Evolutionary conservation across 2,329 filamentous ascomycete genomes (phyloP).

Genomic region (Fusarium drepaniforme): DNA sequence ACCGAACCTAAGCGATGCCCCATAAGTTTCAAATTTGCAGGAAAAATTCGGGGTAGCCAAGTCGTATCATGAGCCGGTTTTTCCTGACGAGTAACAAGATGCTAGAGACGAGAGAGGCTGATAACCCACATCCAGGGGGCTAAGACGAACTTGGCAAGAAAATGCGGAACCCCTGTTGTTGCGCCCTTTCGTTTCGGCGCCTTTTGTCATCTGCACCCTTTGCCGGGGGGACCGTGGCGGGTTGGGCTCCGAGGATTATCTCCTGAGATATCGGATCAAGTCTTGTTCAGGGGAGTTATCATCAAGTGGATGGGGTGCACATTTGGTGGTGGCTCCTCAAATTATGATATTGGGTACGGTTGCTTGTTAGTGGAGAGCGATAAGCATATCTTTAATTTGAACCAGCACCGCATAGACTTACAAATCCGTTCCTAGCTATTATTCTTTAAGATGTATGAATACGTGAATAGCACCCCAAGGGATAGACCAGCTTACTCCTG

Average conservation of each 20-base stretch:
- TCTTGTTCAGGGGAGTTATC: neutral
- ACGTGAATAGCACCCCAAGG: neutral
- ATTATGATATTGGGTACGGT: neutral
- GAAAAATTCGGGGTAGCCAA: neutral
- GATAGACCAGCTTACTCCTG: neutral
- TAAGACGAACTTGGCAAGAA: neutral
- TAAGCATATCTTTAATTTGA: neutral
- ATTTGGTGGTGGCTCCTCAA: neutral
- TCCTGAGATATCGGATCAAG: neutral
- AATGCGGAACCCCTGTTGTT: neutral
- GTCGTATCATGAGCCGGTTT: neutral
- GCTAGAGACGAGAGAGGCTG: neutral
- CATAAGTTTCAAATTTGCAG: neutral
- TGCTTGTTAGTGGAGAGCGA: neutral
- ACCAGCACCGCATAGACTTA: neutral
- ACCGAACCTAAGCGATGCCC: neutral
- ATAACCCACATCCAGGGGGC: neutral
- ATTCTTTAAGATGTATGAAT: neutral
- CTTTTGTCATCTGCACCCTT: neutral
- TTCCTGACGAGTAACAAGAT: neutral
- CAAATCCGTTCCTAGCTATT: neutral
- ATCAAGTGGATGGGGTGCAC: neutral
- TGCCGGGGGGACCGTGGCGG: neutral
- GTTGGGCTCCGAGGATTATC: neutral
- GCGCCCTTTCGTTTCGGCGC: neutral